A percentile compares a stretch with the other conserved stretches of the same genome.
Conservation (phyloP, 495 filamentous ascomycete genomes). For the Lophium mytilinum region DNA sequence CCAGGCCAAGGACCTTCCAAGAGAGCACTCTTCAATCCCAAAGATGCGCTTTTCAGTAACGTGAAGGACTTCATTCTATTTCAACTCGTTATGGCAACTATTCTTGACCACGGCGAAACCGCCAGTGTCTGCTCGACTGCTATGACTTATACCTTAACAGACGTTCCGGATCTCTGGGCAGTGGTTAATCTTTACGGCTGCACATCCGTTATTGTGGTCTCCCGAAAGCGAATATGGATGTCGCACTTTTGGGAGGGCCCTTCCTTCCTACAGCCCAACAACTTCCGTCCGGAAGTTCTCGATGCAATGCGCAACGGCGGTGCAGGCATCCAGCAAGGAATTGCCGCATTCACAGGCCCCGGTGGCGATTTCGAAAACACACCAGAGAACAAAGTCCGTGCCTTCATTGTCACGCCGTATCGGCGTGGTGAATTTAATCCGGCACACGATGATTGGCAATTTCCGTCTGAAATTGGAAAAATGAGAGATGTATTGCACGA, state of each 20-base stretch:
- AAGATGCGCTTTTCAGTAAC: too few relatives aligned
- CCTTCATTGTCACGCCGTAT: conserved; percentile 1
- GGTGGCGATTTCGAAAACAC: conserved; percentile 9
- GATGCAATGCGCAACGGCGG: background rate
- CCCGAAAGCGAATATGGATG: conserved; percentile 5
- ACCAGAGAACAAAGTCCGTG: background rate
- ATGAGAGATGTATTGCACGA: too few relatives aligned
- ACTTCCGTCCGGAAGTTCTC: background rate
- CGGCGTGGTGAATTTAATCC: background rate
- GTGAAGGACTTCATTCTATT: too few relatives aligned
- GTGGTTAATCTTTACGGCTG: conserved; percentile 1
- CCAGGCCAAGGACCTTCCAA: too few relatives aligned
- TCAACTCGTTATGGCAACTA: too few relatives aligned
- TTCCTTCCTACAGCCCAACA: background rate
- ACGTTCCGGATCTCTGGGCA: too few relatives aligned
- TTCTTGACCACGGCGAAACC: too few relatives aligned
- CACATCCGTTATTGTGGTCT: conserved; percentile 2
- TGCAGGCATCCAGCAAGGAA: background rate
- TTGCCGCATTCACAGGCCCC: background rate
- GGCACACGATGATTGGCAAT: background rate
- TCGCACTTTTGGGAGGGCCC: conserved; percentile 4
- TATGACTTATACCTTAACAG: too few relatives aligned
- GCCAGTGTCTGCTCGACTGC: too few relatives aligned
- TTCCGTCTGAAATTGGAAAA: too few relatives aligned
- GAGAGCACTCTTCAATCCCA: too few relatives aligned